These are phyloP conservation scores for Aspergillus novofumigatus DNA, from an alignment of 2,329 filamentous ascomycete genomes.

Conservation along the genomic window DNA sequence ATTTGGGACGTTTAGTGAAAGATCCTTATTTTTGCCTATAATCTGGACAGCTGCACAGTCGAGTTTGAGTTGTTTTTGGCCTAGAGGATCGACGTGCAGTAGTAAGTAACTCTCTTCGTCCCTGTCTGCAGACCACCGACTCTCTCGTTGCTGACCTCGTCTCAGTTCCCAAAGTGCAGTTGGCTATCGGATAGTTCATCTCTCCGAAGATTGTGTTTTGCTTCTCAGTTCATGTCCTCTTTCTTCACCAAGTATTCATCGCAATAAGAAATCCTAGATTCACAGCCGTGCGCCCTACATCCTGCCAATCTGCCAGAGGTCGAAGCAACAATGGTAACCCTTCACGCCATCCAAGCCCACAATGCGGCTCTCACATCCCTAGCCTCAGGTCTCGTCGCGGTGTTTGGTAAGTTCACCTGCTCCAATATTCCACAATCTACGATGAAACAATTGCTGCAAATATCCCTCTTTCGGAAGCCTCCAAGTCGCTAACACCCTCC, in stretches of 20 bases:
- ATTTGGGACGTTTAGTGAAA: neutral
- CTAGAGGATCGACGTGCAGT: neutral
- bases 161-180: neutral
- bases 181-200: no score
- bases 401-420: conserved; percentile 13
- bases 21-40: neutral
- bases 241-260: neutral
- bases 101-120: neutral
- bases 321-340: conserved; percentile 14
- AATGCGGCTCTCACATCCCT: conserved; percentile 16
- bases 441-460: neutral
- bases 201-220: neutral
- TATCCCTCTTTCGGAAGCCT: neutral
- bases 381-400: conserved; percentile 13
- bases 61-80: neutral
- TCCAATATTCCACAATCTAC: neutral
- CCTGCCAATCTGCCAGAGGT: neutral
- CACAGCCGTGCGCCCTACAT: neutral
- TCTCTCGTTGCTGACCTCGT: neutral
- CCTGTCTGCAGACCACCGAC: neutral
- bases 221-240: neutral
- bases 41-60: neutral
- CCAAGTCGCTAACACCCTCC: neutral
- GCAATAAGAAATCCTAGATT: neutral
- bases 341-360: conserved; percentile 14